These are phyloP conservation scores for Cynara cardunculus DNA, from an alignment of 129 eudicot genomes.

Conservation along the genomic window DNA sequence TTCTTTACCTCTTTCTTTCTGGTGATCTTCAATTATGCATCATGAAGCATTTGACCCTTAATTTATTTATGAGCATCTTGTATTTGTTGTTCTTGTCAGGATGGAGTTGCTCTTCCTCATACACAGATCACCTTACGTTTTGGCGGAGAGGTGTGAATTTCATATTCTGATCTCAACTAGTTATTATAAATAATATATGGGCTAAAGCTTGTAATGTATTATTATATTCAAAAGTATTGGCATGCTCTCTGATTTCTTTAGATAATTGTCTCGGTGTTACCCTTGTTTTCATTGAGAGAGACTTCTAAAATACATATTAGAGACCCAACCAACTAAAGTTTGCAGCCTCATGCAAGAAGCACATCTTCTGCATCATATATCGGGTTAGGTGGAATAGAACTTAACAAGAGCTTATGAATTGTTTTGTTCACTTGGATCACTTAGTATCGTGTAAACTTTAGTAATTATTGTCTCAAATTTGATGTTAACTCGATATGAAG, in stretches of 20 bases:
- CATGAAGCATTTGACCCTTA: constrained; percentile 5
- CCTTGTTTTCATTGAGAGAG: background rate
- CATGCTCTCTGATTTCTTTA: background rate
- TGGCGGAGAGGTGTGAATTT: constrained; percentile 86
- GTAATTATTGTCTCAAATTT: too few relatives aligned
- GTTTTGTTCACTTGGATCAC: too few relatives aligned
- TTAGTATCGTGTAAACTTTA: too few relatives aligned
- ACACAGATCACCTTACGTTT: constrained; percentile 70
- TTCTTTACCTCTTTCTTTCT: background rate
- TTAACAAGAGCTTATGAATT: too few relatives aligned
- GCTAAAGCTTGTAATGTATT: background rate
- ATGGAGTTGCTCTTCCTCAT: constrained; percentile 87
- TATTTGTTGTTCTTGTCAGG: constrained; percentile 43
- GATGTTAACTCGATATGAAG: too few relatives aligned
- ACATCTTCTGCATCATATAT: background rate
- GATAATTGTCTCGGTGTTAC: background rate
- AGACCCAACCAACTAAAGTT: background rate
- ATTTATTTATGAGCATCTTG: background rate
- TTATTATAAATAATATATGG: background rate
- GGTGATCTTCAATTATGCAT: background rate
- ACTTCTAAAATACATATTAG: background rate
- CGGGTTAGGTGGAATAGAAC: background rate
- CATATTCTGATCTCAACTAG: constrained; percentile 1
- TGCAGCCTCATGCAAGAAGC: background rate
- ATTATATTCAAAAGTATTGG: background rate